phyloP scores from a whole-genome alignment of 1,284 basidiomycete genomes.

The Sporisorium reilianum region DNA sequence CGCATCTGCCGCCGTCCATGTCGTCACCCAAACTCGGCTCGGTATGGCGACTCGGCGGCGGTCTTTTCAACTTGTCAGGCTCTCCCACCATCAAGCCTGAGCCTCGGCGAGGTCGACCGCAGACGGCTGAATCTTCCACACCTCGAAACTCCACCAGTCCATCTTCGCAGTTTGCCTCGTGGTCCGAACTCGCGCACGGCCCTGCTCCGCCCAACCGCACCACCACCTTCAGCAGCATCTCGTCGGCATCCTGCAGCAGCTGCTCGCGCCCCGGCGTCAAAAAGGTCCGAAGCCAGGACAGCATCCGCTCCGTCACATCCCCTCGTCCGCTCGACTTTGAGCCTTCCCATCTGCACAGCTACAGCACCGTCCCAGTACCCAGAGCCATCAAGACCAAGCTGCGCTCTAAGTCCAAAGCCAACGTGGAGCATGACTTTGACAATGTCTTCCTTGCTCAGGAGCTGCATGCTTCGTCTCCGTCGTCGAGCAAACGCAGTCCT shows the following conservation, averaged over 20 bases:
- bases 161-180: slow-evolving; percentile 37
- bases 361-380: slow-evolving; percentile 19
- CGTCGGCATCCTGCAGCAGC: slow-evolving; percentile 30
- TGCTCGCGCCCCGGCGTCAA: slow-evolving; percentile 22
- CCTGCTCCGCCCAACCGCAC: slow-evolving; percentile 26
- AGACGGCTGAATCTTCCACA: slow-evolving; percentile 1
- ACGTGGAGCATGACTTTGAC: slow-evolving; percentile 53
- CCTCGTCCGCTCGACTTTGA: slow-evolving; percentile 16
- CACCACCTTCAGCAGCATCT: slow-evolving; percentile 45
- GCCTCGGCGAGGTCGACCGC: slow-evolving; percentile 1
- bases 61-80: slow-evolving; percentile 17
- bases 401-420: slow-evolving; percentile 41
- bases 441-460: slow-evolving; percentile 68
- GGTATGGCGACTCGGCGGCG: slow-evolving; percentile 21
- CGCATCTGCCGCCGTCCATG: slow-evolving; percentile 2
- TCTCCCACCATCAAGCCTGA: background rate
- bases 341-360: background rate
- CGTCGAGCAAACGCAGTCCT: slow-evolving; percentile 3
- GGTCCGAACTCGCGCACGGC: slow-evolving; percentile 32
- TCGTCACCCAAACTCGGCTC: slow-evolving; percentile 12
- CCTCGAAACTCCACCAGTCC: slow-evolving; percentile 11
- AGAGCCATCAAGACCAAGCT: slow-evolving; percentile 35
- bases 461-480: slow-evolving; percentile 31
- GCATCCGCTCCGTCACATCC: slow-evolving; percentile 27
- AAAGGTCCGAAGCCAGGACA: slow-evolving; percentile 40